Percentiles rank a stretch among this genome's conserved stretches.
These are phyloP conservation scores for Obelidium mucronatum DNA, from an alignment of 192 early-diverging fungal genomes.

Conservation along the genomic window DNA sequence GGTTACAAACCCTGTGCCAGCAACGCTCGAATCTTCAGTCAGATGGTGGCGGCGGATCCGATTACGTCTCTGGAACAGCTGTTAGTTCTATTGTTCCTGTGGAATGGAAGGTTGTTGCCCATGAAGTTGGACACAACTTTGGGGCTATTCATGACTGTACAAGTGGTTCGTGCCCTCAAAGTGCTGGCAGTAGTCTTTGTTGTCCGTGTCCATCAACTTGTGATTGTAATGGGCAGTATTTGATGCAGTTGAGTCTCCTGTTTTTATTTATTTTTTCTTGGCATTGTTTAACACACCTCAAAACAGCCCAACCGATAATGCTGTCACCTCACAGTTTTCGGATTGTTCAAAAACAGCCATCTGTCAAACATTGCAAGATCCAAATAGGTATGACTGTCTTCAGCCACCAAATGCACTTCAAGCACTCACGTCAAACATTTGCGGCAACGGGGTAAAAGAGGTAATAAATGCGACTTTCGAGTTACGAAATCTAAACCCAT, in stretches of 20 bases:
- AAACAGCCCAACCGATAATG: slow-evolving; percentile 57
- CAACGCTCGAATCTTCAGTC: slow-evolving; percentile 54
- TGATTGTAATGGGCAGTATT: slow-evolving; percentile 57
- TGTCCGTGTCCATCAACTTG: slow-evolving; percentile 69
- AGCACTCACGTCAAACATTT: slow-evolving; percentile 69
- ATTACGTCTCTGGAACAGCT: slow-evolving; percentile 81
- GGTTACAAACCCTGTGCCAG: slow-evolving; percentile 79
- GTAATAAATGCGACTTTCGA: too few relatives aligned
- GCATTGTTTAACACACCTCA: too few relatives aligned
- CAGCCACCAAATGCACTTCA: slow-evolving; percentile 44
- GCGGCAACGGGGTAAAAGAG: slow-evolving; percentile 94
- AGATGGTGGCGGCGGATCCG: slow-evolving; percentile 22
- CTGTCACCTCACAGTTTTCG: slow-evolving; percentile 50
- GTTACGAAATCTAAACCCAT: too few relatives aligned
- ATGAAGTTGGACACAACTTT: slow-evolving; percentile 87
- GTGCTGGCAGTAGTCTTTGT: slow-evolving; percentile 58
- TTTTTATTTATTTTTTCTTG: too few relatives aligned
- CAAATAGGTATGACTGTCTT: slow-evolving; percentile 21
- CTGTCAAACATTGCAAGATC: slow-evolving; percentile 18
- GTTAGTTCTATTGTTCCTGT: slow-evolving; percentile 87
- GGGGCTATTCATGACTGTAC: slow-evolving; percentile 93
- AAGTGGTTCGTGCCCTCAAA: slow-evolving; percentile 58
- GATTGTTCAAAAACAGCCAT: slow-evolving; percentile 44
- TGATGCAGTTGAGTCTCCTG: slow-evolving; percentile 39
- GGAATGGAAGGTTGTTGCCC: slow-evolving; percentile 95